These are phyloP conservation scores for Claviceps humidiphila DNA, from an alignment of 2,329 filamentous ascomycete species.

Conservation along the genomic window DNA sequence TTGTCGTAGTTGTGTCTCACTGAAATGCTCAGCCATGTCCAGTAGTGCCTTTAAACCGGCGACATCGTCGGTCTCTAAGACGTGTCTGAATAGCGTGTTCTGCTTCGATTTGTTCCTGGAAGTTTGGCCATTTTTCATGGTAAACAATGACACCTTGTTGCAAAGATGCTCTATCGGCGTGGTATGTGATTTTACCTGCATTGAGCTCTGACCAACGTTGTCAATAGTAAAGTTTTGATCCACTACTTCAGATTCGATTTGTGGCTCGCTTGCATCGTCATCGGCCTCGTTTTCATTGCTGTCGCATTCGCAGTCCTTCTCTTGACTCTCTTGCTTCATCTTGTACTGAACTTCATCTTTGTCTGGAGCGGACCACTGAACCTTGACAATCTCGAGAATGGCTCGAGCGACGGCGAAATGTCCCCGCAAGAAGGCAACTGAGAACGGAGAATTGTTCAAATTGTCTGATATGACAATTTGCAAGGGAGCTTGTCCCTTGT, in stretches of 20 bases:
- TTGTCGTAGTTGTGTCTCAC: constrained; percentile 18
- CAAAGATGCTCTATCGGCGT: constrained; percentile 41
- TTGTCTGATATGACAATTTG: constrained; percentile 47
- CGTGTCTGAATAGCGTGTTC: constrained; percentile 26
- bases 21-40: constrained; percentile 36
- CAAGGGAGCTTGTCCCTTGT: constrained; percentile 44
- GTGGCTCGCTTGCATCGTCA: constrained; percentile 24
- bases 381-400: constrained; percentile 56
- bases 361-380: constrained; percentile 51
- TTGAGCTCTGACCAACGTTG: constrained; percentile 56
- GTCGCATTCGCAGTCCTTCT: constrained; percentile 24
- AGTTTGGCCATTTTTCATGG: constrained; percentile 16
- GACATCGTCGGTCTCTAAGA: constrained; percentile 39
- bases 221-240: constrained; percentile 63
- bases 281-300: constrained; percentile 21
- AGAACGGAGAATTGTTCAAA: constrained; percentile 45
- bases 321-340: constrained; percentile 26
- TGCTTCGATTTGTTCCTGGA: constrained; percentile 1
- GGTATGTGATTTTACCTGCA: constrained; percentile 51
- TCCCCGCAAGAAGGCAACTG: constrained; percentile 52
- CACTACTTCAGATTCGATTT: constrained; percentile 40
- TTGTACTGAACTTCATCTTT: constrained; percentile 37
- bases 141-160: constrained; percentile 22
- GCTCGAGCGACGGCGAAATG: constrained; percentile 50
- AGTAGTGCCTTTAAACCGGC: constrained; percentile 43